Base-by-base conservation (phyloP, 306 rosid species). In the Ziziphus jujuba region DNA sequence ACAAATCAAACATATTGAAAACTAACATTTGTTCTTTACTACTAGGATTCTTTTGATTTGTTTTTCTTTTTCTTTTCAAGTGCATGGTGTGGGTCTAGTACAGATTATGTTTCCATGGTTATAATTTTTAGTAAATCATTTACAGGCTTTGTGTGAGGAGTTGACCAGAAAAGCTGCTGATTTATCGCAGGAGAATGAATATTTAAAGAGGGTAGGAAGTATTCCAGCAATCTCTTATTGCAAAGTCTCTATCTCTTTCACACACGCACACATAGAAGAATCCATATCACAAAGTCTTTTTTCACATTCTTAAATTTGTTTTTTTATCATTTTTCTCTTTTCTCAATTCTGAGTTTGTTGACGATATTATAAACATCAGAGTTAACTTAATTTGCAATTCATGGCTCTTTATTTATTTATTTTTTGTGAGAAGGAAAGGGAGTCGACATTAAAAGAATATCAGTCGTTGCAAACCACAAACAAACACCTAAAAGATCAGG, bases 71-170 rank as follows among this genome's bases (percentile, higher is more conserved):
- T 40, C 0, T 55, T 61, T 63, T 50, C 14, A 63, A 61, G 40
- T 15, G 45, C 56, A 17, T 62, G 58, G 28, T 56, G 62, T 63
- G 70, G 24, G 55, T 79, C 65, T 56, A 14, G 45, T 50, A 59
- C 67, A 16, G 64, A 57, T 40, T 40, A 73, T 66, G 38, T 69
- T 77, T 61, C 66, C 31, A 53, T 54, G 53, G 45, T 48, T 25
- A 20, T 23, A 31, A 68, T 56, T 56, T 70, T 67, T 15, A 67
- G 63, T 47, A 44, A 63, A 54, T 52, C 17, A 21, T 73, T 9
- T 61, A 63, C 90, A 95, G 99, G 97, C 91, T 75, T 83, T 95
- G 10, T 88, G 91, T 69, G 97, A 95, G 76, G 97, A 85, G 71
- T 82, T 95, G 63, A 82, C 84, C 38, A 84, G 56, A 73, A 88